A percentile compares a stretch with the other conserved stretches of the same genome.
Evolutionary conservation across 768 basidiomycete species (phyloP).

Genomic region (Rhodotorula graminis): DNA sequence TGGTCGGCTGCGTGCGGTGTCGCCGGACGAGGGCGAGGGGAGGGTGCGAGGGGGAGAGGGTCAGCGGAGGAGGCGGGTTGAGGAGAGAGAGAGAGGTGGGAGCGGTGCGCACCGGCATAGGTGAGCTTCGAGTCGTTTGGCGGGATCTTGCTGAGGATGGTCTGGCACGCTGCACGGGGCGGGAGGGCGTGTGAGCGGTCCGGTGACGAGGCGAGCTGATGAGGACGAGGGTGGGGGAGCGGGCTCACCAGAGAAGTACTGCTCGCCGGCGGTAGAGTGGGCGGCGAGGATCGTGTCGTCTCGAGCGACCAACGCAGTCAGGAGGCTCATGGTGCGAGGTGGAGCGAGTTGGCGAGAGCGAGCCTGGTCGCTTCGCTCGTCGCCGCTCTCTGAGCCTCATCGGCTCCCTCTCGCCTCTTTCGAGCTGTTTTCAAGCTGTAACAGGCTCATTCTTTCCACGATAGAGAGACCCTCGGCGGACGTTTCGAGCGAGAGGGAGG

Average conservation of each 20-base stretch:
- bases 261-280: slow-evolving; percentile 1
- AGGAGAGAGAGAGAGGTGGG: background rate
- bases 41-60: background rate
- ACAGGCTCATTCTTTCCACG: no score
- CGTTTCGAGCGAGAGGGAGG: no score
- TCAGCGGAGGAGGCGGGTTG: background rate
- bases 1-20: slow-evolving; percentile 31
- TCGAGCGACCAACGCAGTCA: slow-evolving; percentile 33
- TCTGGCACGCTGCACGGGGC: slow-evolving; percentile 48
- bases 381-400: no score
- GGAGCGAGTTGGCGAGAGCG: no score
- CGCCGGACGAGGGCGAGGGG: background rate
- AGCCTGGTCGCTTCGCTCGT: background rate
- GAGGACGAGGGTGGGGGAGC: no score
- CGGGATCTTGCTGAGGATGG: slow-evolving; percentile 90
- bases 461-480: no score
- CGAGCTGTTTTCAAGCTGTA: no score
- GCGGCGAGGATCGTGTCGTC: slow-evolving; percentile 26
- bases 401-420: no score
- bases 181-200: no score
- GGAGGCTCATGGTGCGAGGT: slow-evolving; percentile 14
- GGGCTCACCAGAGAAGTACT: slow-evolving; percentile 13
- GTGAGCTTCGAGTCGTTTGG: slow-evolving; percentile 67
- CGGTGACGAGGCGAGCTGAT: background rate
- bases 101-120: slow-evolving; percentile 41